Conservation (phyloP, 2,329 filamentous ascomycete species). For the Sporothrix schenckii region DNA sequence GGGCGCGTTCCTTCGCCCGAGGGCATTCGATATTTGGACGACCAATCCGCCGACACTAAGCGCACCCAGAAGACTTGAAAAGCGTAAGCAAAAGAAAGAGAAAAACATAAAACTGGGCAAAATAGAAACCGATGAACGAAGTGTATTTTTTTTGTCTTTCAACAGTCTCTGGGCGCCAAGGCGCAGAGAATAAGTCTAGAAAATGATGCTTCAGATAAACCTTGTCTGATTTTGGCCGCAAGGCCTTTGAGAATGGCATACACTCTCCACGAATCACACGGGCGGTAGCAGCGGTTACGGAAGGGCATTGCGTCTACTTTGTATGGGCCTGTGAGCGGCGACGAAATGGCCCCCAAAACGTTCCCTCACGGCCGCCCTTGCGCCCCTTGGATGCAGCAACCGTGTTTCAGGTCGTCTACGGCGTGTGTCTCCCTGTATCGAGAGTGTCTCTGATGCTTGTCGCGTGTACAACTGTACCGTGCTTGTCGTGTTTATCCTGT, state of each 20-base stretch:
- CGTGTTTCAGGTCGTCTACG: conserved; percentile 14
- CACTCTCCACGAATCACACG: conserved; percentile 4
- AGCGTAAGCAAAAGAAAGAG: not conserved
- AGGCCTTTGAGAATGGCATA: not conserved
- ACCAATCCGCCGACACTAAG: too few species aligned
- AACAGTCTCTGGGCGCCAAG: not conserved
- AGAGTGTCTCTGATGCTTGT: not conserved
- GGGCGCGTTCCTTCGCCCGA: not conserved
- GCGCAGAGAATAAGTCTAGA: not conserved
- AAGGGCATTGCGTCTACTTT: not conserved
- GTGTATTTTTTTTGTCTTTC: too few species aligned
- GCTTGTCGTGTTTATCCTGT: too few species aligned
- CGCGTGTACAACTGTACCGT: not conserved
- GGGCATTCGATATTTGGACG: not conserved
- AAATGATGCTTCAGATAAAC: too few species aligned
- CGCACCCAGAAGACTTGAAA: too few species aligned
- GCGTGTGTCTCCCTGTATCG: not conserved
- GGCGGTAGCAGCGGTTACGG: not conserved
- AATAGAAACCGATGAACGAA: not conserved
- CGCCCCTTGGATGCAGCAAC: conserved; percentile 12
- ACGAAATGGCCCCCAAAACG: not conserved
- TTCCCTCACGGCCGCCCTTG: not conserved
- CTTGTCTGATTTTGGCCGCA: too few species aligned
- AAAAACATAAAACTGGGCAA: not conserved
- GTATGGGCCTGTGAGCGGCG: too few species aligned